These are phyloP conservation scores for Pythium sp. DNA, from an alignment of 352 stramenopile species.

Conservation along the genomic window DNA sequence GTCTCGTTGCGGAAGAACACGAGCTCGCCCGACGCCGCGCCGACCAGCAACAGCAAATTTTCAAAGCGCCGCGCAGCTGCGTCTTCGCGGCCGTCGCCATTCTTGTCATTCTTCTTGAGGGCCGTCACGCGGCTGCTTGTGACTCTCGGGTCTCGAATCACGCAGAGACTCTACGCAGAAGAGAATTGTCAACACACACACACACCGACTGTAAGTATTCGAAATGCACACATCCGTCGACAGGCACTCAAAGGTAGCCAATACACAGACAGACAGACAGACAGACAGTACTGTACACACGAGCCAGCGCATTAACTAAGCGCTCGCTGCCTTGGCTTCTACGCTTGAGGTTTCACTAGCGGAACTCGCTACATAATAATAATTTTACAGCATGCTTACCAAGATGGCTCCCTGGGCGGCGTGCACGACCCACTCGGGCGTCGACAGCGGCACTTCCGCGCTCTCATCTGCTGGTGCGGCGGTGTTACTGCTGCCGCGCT, in stretches of 20 bases:
- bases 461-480: not conserved
- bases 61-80: constrained; percentile 11
- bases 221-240: not conserved
- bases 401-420: constrained; percentile 10
- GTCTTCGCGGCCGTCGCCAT: not conserved
- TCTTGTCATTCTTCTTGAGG: not conserved
- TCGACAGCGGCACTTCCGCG: constrained; percentile 4
- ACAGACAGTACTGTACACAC: not conserved
- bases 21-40: constrained; percentile 38
- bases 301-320: not conserved
- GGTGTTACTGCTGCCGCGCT: not conserved
- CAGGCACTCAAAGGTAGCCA: not conserved
- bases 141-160: constrained; percentile 4
- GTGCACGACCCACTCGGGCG: not conserved
- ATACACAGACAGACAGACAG: not conserved
- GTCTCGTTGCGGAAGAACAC: constrained; percentile 45
- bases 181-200: not conserved
- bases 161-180: constrained; percentile 19
- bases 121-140: not conserved
- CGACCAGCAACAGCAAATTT: constrained; percentile 35
- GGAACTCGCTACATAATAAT: not conserved
- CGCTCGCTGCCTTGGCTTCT: not conserved
- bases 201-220: not conserved
- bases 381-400: constrained; percentile 2
- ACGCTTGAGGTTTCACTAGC: not conserved